phyloP scores from a whole-genome alignment of 2,329 filamentous ascomycete genomes.

The Byssothecium circinans region DNA sequence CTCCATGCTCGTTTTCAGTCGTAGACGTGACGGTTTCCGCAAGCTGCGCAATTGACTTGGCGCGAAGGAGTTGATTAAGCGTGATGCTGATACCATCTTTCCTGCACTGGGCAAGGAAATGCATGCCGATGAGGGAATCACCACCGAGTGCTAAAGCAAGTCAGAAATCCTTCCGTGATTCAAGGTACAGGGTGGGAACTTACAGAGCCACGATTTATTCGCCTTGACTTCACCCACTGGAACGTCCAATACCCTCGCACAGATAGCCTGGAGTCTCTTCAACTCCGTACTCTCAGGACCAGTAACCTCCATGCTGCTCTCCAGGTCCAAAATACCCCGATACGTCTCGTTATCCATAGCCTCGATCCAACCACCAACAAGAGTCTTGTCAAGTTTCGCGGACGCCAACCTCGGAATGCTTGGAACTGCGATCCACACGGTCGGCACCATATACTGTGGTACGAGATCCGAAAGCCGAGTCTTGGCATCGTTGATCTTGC shows the following conservation, averaged over 20 bases:
- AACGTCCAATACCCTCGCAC: conserved; percentile 47
- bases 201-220: conserved; percentile 35
- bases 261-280: conserved; percentile 39
- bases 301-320: conserved; percentile 25
- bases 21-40: conserved; percentile 20
- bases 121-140: conserved; percentile 39
- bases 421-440: conserved; percentile 42
- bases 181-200: conserved; percentile 7
- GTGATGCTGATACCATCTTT: conserved; percentile 36
- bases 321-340: conserved; percentile 44
- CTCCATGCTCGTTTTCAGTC: conserved; percentile 7
- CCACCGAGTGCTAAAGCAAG: conserved; percentile 29
- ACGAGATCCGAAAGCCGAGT: conserved; percentile 26
- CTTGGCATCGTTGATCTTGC: conserved; percentile 36
- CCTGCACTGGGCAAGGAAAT: conserved; percentile 33
- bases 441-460: conserved; percentile 37
- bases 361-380: conserved; percentile 49
- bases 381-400: conserved; percentile 35
- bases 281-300: conserved; percentile 15
- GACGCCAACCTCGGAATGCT: conserved; percentile 33
- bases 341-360: conserved; percentile 44
- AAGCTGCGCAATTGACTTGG: conserved; percentile 35
- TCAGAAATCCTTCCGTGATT: conserved; percentile 6
- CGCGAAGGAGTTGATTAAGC: conserved; percentile 36
- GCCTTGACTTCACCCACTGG: conserved; percentile 25